phyloP scores from a whole-genome alignment of 495 filamentous ascomycete genomes.

The Endocarpon pusillum region DNA sequence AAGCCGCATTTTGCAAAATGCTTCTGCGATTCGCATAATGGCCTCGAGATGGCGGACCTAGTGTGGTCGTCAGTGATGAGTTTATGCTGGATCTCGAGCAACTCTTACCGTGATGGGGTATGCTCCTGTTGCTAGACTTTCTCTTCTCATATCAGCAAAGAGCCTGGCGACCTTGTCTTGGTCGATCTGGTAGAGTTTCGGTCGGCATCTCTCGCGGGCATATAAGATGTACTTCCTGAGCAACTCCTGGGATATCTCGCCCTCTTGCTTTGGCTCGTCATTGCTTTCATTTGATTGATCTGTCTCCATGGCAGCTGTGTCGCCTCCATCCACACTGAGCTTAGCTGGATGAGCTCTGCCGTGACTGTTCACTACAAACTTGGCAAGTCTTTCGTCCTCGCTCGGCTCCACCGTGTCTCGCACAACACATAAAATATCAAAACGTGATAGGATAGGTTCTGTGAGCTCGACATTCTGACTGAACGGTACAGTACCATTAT shows the following conservation, averaged over 20 bases:
- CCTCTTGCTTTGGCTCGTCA: constrained; percentile 43
- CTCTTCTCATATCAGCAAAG: constrained; percentile 90
- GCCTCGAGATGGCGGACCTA: constrained; percentile 95
- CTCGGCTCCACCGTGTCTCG: constrained; percentile 90
- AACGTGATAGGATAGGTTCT: constrained; percentile 94
- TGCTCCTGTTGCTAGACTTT: constrained; percentile 79
- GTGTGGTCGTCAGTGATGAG: constrained; percentile 5
- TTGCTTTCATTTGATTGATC: constrained; percentile 24
- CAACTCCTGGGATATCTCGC: constrained; percentile 79
- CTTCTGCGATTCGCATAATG: constrained; percentile 82
- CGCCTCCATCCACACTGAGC: constrained; percentile 34
- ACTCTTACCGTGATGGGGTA: constrained; percentile 87
- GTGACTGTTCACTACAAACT: constrained; percentile 89
- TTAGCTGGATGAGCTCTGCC: constrained; percentile 65
- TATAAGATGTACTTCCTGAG: constrained; percentile 96
- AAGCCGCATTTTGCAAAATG: constrained; percentile 91
- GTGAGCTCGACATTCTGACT: constrained; percentile 92
- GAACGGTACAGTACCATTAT: constrained; percentile 93
- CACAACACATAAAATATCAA: constrained; percentile 95
- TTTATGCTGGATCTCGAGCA: background rate
- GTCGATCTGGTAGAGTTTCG: constrained; percentile 95
- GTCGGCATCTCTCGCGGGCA: constrained; percentile 73
- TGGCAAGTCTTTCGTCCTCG: constrained; percentile 89
- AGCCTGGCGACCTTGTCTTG: constrained; percentile 90
- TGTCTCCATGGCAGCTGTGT: constrained; percentile 46